Percentiles rank a stretch among this genome's conserved stretches.
Evolutionary conservation across 1,284 basidiomycete genomes (phyloP).

Genomic region (Dichomitus squalens): DNA sequence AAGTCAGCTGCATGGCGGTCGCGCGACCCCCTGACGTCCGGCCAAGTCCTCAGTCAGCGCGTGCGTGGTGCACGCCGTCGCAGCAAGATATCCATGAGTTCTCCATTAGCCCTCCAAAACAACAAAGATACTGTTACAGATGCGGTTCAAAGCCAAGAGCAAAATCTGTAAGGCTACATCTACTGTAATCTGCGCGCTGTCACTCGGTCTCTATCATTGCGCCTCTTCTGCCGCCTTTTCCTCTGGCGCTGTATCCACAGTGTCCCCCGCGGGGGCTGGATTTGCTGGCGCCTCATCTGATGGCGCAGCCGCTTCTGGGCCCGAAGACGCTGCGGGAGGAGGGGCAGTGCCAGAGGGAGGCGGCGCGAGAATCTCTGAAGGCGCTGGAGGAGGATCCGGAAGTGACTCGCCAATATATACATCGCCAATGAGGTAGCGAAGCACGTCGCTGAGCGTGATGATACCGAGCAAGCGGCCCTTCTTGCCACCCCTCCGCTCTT

Average conservation of each 20-base stretch:
- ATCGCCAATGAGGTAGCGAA: constrained; percentile 83
- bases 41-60: not conserved
- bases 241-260: constrained; percentile 1
- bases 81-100: not conserved
- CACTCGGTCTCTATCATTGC: constrained; percentile 4
- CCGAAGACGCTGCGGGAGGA: constrained; percentile 2
- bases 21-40: not conserved
- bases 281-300: constrained; percentile 4
- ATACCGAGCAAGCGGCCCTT: constrained; percentile 88
- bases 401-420: constrained; percentile 46
- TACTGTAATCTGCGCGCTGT: constrained; percentile 12
- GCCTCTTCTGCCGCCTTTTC: constrained; percentile 7
- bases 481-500: constrained; percentile 73
- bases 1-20: not conserved
- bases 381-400: not conserved
- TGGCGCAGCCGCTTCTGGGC: not conserved
- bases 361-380: not conserved
- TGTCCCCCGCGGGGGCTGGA: constrained; percentile 5
- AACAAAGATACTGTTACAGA: constrained; percentile 24
- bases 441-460: constrained; percentile 89
- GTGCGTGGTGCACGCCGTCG: not conserved
- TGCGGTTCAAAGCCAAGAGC: constrained; percentile 24
- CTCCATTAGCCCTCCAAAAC: constrained; percentile 12
- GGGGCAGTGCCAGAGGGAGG: not conserved
- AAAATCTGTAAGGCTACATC: constrained; percentile 30